These are phyloP conservation scores for Scheffersomyces quercinus DNA, from an alignment of 1,139 yeast species.

Conservation along the genomic window DNA sequence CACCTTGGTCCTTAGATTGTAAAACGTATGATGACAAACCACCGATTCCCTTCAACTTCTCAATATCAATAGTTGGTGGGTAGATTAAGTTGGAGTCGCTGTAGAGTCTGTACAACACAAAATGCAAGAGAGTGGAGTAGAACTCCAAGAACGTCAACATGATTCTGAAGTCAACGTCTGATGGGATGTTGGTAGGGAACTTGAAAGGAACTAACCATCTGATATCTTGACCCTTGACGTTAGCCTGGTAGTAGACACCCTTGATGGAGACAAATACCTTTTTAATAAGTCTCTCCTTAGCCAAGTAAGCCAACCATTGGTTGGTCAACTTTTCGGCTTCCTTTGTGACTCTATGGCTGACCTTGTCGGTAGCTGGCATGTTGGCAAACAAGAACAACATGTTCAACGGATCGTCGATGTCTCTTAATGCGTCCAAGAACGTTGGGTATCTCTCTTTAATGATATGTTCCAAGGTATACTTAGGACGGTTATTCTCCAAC, in stretches of 20 bases:
- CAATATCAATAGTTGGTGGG: conserved; percentile 82
- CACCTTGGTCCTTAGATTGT: conserved; percentile 40
- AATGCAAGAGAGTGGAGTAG: conserved; percentile 87
- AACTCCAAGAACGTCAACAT: conserved; percentile 97
- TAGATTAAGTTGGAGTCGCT: conserved; percentile 82
- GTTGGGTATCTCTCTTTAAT: conserved; percentile 96
- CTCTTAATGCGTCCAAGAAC: conserved; percentile 87
- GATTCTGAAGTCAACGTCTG: conserved; percentile 92
- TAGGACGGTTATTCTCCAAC: conserved; percentile 78
- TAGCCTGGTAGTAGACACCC: conserved; percentile 95
- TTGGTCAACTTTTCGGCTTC: conserved; percentile 87
- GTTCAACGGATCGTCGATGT: conserved; percentile 90
- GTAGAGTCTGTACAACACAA: conserved; percentile 81
- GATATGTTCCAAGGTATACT: conserved; percentile 83
- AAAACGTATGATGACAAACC: conserved; percentile 85
- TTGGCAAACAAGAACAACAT: conserved; percentile 93
- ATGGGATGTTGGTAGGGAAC: conserved; percentile 92
- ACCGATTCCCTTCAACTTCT: conserved; percentile 80
- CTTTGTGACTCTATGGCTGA: conserved; percentile 73
- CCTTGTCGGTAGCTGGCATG: conserved; percentile 90
- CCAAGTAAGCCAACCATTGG: conserved; percentile 94
- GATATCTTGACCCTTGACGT: conserved; percentile 84
- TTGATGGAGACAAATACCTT: conserved; percentile 95
- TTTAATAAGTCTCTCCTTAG: conserved; percentile 76
- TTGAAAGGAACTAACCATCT: conserved; percentile 97